Percentiles rank a stretch among this genome's conserved stretches.
These are phyloP conservation scores for Oryza glaberrima DNA, from an alignment of 176 grass and related monocot species.

Conservation along the genomic window DNA sequence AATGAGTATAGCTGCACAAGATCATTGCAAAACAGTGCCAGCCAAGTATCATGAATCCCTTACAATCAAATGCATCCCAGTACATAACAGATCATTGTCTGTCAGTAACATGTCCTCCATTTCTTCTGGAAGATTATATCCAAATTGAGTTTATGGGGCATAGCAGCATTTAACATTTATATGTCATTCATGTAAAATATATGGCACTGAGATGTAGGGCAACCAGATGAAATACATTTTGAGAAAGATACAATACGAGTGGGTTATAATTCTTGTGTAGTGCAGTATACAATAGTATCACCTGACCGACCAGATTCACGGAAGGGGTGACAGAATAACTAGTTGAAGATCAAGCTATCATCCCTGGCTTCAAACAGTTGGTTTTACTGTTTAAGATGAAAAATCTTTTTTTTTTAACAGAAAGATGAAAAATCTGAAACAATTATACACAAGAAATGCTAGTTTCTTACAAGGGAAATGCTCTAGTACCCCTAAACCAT, in stretches of 20 bases:
- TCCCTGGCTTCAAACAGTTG: background rate
- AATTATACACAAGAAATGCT: background rate
- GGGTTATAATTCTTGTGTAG: background rate
- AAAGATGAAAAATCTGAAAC: background rate
- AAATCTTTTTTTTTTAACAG: background rate
- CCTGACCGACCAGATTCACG: background rate
- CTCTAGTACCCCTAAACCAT: background rate
- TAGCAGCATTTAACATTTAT: background rate
- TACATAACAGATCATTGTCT: background rate
- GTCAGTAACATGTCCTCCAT: constrained; percentile 12
- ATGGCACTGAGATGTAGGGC: background rate
- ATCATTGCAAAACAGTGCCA: constrained; percentile 40
- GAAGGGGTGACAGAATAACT: background rate
- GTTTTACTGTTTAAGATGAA: background rate
- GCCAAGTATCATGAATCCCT: constrained; percentile 25
- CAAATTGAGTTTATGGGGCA: background rate
- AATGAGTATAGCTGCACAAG: constrained; percentile 36
- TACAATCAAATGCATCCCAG: constrained; percentile 33
- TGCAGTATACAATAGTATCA: background rate
- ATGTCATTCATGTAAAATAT: background rate
- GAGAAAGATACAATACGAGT: background rate
- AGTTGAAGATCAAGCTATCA: background rate
- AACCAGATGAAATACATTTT: background rate
- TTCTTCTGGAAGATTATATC: constrained; percentile 6
- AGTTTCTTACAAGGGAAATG: constrained; percentile 16